phyloP scores from a whole-genome alignment of 2,329 filamentous ascomycete genomes.

The Aureobasidium sp. region DNA sequence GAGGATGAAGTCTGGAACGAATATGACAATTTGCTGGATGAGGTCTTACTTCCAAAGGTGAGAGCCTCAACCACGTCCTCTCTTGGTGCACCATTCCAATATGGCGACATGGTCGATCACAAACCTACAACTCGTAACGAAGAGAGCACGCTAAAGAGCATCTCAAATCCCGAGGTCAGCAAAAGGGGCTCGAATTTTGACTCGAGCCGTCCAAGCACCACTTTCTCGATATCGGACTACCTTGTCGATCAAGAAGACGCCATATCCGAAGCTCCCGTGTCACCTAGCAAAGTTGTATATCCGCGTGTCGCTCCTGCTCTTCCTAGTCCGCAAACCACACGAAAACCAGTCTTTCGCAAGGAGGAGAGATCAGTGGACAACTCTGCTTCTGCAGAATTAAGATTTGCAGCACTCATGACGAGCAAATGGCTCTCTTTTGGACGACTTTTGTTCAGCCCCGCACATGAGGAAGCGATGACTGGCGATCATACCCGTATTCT shows the following conservation, averaged over 20 bases:
- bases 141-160: constrained; percentile 7
- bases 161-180: not conserved
- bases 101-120: constrained; percentile 31
- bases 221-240: constrained; percentile 16
- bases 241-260: constrained; percentile 6
- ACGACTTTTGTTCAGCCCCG: constrained; percentile 72
- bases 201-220: constrained; percentile 11
- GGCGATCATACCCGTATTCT: constrained; percentile 56
- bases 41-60: constrained; percentile 47
- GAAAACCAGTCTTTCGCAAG: not conserved
- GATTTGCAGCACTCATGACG: constrained; percentile 72
- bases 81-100: constrained; percentile 43
- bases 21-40: constrained; percentile 79
- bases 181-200: not conserved
- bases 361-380: not conserved
- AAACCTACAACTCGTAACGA: not conserved
- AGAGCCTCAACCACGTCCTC: constrained; percentile 49
- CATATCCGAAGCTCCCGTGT: not conserved
- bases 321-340: not conserved
- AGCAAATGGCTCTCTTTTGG: constrained; percentile 84
- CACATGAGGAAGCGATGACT: constrained; percentile 59
- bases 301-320: not conserved
- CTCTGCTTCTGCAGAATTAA: constrained; percentile 52
- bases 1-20: constrained; percentile 94
- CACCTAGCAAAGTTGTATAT: not conserved